Base-by-base conservation (phyloP, 495 filamentous ascomycete species). In the Coniosporium apollinis region DNA sequence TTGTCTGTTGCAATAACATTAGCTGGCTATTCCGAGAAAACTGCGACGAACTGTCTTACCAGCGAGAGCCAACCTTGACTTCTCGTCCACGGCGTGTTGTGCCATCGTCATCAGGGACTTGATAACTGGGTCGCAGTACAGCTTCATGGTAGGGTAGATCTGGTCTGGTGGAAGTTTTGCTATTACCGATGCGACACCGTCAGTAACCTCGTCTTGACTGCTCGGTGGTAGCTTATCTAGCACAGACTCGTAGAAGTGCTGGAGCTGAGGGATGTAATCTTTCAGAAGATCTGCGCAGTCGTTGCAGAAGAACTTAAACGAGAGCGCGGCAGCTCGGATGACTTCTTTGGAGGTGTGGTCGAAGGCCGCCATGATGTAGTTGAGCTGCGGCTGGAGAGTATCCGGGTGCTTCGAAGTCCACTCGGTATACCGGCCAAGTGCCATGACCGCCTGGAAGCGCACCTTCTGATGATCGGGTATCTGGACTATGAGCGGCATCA, bases 381-480 rank as follows among this genome's bases (percentile, higher is more conserved):
- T 78, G 40, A 99, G 75, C 49, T 99, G 89, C 2, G 82, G 62
- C 50, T 92, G 75, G 10, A 99, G 64, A 32, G 83, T 89, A 30
- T 94, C 82, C 7, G 87, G 83, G 48, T 99, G 89, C 28, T 82
- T 70, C 11, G 91, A 70, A 1, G 89, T 99, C 89, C 89, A 99
- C 51, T 94, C 89, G 0, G 91, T 96, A 52, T 99, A 99, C 28
- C 89, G 70, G 20, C 83, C 91, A 19, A 99, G 69, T 9, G 85
- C 83, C 81, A 99, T 93, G 49, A 94, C 89, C 8, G 86, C 83
- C 36, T 92, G 86, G 59, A 96, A 99, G 19, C 85, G 78, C 2
- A 96, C 66, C 60, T 94, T 96, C 58, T 94, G 82, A 44, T 99
- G 91, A 45, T 82, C 72, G 0, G 91, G 89, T 42, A 99, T 91